A percentile compares a stretch with the other conserved stretches of the same genome.
These are phyloP conservation scores for Metschnikowia hibisci DNA, from an alignment of 805 yeast genomes.

Conservation along the genomic window DNA sequence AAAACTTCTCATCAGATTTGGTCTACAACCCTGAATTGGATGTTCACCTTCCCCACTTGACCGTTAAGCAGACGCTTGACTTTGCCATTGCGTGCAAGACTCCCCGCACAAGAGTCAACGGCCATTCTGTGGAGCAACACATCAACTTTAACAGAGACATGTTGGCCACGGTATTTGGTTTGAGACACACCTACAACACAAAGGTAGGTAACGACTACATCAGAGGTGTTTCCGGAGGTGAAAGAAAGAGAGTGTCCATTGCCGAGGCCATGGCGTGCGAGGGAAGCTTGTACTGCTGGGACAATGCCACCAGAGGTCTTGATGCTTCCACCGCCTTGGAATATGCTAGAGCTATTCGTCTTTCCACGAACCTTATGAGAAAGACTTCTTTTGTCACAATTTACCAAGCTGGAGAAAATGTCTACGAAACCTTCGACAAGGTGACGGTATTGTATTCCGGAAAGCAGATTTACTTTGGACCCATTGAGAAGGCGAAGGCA, in stretches of 20 bases:
- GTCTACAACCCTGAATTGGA: slow-evolving; percentile 62
- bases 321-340: slow-evolving; percentile 34
- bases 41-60: slow-evolving; percentile 71
- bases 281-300: slow-evolving; percentile 28
- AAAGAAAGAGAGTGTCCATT: slow-evolving; percentile 26
- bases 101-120: slow-evolving; percentile 51
- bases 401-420: slow-evolving; percentile 30
- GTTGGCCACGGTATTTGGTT: slow-evolving; percentile 29
- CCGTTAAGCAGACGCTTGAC: slow-evolving; percentile 67
- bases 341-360: slow-evolving; percentile 27
- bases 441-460: slow-evolving; percentile 29
- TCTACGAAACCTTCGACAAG: slow-evolving; percentile 30
- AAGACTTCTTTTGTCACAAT: slow-evolving; percentile 17
- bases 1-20: slow-evolving; percentile 51
- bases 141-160: slow-evolving; percentile 29
- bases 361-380: slow-evolving; percentile 21
- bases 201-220: slow-evolving; percentile 33
- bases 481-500: slow-evolving; percentile 46
- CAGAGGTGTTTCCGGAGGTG: slow-evolving; percentile 48
- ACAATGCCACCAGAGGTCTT: slow-evolving; percentile 32
- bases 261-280: slow-evolving; percentile 22
- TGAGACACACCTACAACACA: slow-evolving; percentile 28
- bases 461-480: slow-evolving; percentile 64
- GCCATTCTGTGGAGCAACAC: slow-evolving; percentile 45
- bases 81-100: slow-evolving; percentile 71